Evolutionary conservation across 768 basidiomycete genomes (phyloP), one percentile per base, ranked within the genome.

Genomic region (Crucibulum laeve): DNA sequence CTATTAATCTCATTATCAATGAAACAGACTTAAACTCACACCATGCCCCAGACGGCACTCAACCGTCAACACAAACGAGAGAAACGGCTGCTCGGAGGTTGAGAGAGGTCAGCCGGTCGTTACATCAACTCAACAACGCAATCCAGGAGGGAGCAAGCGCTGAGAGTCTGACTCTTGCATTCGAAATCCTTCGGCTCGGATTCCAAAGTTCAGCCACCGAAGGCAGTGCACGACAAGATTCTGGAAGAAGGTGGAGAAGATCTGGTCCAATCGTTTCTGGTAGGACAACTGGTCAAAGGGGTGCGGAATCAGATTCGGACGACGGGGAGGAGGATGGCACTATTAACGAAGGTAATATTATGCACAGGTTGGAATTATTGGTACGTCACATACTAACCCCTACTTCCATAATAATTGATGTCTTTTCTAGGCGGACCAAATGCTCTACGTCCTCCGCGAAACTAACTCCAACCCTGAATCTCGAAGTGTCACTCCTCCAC

Each of bases 51-150:
- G 8, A 7, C 25, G 25, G 26, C 25, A 17, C 26, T 7, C 14
- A 13, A 22, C 13, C 15, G 13, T 11, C 15, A 18, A 11, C 13
- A 15, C 11, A 38, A 22, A 10, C 11, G 13, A 22, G 13, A 2
- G n/a, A 44, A 25, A 19, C 38, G 26, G 38, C 44, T 7, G 37
- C 37, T 19, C 35, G 48, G 45, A 33, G 49, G 18, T 25, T 58
- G 10, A 43, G 41, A 25, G 53, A 53, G 11, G 49, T 57, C 10
- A 47, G 48, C 4, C 53, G 48, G 30, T 54, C 57, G n/a, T 38
- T 58, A 41, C 56, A 59, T 17, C 46, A 47, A 28, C 35, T 59
- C 5, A 51, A 51, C 26, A 48, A 53, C 19, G 55, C 52, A 3
- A 49, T 59, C 13, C 34, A 23, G 14, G 52, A 55, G 14, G 48